Conservation (phyloP, 2,329 filamentous ascomycete genomes). For the Chaetomium strumarium region DNA sequence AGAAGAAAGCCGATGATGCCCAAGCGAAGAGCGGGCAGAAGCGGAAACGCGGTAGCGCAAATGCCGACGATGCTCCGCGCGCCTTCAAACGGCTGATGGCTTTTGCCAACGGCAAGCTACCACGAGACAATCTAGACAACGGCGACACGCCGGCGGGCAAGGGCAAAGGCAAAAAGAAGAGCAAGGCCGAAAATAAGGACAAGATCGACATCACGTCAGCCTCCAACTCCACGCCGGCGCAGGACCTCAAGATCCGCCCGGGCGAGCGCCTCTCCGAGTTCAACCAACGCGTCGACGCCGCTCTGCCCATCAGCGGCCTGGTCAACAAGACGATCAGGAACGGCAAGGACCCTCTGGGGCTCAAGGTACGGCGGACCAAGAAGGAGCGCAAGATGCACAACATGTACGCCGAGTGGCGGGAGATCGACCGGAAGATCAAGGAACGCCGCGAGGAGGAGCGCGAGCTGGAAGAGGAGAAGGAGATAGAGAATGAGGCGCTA, state of each 20-base stretch:
- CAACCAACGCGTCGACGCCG: conserved; percentile 76
- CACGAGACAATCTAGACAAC: conserved; percentile 63
- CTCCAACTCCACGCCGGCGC: conserved; percentile 7
- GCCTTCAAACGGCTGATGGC: conserved; percentile 85
- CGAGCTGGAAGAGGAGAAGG: conserved; percentile 55
- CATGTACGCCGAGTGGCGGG: conserved; percentile 71
- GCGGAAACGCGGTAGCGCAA: conserved; percentile 38
- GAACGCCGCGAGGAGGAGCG: conserved; percentile 61
- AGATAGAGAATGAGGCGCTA: conserved; percentile 51
- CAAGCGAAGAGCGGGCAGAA: conserved; percentile 38
- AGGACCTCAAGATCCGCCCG: conserved; percentile 55
- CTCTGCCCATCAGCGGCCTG: conserved; percentile 69
- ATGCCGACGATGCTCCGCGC: conserved; percentile 74
- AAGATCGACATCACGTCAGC: conserved; percentile 24
- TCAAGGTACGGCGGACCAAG: conserved; percentile 66
- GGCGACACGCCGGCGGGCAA: conserved; percentile 40
- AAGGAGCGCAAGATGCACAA: conserved; percentile 81
- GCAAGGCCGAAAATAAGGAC: conserved; percentile 24
- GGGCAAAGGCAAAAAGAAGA: conserved; percentile 29
- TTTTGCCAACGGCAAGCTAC: conserved; percentile 55
- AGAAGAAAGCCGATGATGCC: conserved; percentile 26
- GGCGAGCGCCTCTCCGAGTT: conserved; percentile 83
- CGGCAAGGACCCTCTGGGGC: conserved; percentile 57
- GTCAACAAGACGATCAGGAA: conserved; percentile 55
- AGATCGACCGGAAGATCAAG: conserved; percentile 57